Evolutionary conservation across 768 basidiomycete genomes (phyloP), one percentile per base, ranked within the genome.

Genomic region (Lactarius akahatsu): DNA sequence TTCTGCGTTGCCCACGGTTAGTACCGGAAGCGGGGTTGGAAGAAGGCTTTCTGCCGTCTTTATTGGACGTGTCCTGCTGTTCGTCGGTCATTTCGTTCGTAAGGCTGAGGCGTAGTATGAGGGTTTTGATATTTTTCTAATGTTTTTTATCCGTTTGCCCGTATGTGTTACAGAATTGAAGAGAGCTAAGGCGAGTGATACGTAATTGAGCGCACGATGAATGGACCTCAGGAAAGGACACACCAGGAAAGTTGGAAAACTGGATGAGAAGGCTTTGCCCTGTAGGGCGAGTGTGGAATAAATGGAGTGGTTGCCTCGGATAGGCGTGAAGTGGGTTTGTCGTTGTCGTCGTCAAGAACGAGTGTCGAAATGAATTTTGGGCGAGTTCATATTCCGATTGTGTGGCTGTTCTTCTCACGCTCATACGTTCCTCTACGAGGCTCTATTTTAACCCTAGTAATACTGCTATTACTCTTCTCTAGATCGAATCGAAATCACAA

Each of bases 61-160:
- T 89, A 83, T 83, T 90, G 68, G 79, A 75, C 63, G 79, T 74
- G 64, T 73, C 77, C 64, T 76, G 79, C 59, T 74, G 73, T 78
- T 84, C 86, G 83, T 93, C 91, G 77, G 89, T 90, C 91, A 93
- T 93, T 78, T 87, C 85, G 88, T 85, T 90, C 89, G 87, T 92
- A 82, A 86, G 76, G 82, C 75, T 63, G 61, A 65, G 60, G 77
- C 76, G 76, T 57, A 63, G 69, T 72, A 70, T 76, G 71, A 36
- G 66, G 52, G 69, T 77, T 78, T 76, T 77, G 68, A 66, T 69
- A 74, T 76, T 78, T 79, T 83, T 81, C 77, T 76, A 72, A 71
- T 43, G 70, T 82, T 86, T 75, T 61, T 57, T 71, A 69, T 67
- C 40, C 45, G 61, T 68, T 64, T 32, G 52, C 56, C 47, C 23